Evolutionary conservation across 371 early-diverging fungal species (phyloP).

Genomic region (Apophysomyces sp.): DNA sequence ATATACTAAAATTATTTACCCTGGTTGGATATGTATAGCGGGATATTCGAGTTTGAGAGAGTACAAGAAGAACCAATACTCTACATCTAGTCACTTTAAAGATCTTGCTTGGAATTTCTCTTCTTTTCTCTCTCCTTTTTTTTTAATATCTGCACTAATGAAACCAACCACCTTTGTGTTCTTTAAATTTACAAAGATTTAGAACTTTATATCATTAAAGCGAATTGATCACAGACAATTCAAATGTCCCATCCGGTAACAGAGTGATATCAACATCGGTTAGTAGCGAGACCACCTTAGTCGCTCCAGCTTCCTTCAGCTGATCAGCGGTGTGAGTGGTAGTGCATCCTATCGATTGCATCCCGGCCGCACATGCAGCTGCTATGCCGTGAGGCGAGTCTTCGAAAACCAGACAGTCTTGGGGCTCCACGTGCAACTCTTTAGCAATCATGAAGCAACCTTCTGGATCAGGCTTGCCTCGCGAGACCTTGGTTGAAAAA

Average conservation of each 20-base stretch:
- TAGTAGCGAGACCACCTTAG: constrained; percentile 49
- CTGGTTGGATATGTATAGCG: too few relatives aligned
- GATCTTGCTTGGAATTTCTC: not conserved
- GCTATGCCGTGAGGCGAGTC: constrained; percentile 65
- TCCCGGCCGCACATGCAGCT: constrained; percentile 60
- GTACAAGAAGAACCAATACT: not conserved
- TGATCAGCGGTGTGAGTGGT: constrained; percentile 59
- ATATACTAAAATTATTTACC: too few relatives aligned
- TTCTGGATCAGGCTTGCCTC: constrained; percentile 69
- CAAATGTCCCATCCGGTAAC: constrained; percentile 37
- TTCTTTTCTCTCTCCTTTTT: not conserved
- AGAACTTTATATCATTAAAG: not conserved
- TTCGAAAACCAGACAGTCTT: constrained; percentile 69
- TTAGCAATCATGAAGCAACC: constrained; percentile 57
- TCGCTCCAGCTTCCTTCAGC: constrained; percentile 58
- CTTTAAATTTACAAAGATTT: not conserved
- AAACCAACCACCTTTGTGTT: not conserved
- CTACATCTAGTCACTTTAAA: not conserved
- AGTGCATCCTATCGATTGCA: constrained; percentile 57
- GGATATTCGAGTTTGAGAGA: constrained; percentile 9
- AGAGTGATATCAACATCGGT: constrained; percentile 42
- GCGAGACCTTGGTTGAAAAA: constrained; percentile 27
- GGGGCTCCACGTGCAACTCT: constrained; percentile 41
- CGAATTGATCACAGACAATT: constrained; percentile 20
- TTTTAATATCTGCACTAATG: too few relatives aligned